These are phyloP conservation scores for Saccharomycopsis oosterbeekiorum DNA, from an alignment of 805 yeast species.

Conservation along the genomic window DNA sequence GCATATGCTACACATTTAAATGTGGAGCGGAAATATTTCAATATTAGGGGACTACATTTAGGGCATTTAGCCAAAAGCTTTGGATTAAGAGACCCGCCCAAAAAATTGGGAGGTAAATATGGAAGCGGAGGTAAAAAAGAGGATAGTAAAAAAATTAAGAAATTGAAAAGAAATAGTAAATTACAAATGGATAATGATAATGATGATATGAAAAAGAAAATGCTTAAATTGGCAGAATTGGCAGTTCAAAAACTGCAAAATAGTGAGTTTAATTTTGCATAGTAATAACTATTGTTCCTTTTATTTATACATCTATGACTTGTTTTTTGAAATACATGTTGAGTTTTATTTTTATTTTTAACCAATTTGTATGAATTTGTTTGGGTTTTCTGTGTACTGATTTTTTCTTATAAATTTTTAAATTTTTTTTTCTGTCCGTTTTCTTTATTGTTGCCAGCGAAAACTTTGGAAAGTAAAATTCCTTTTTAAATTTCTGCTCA, in stretches of 20 bases:
- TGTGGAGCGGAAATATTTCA: constrained; percentile 69
- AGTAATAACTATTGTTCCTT: neutral
- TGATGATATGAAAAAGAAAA: constrained; percentile 60
- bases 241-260: constrained; percentile 47
- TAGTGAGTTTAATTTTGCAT: constrained; percentile 59
- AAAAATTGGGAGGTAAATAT: constrained; percentile 46
- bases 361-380: neutral
- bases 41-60: constrained; percentile 72
- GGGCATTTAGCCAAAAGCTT: constrained; percentile 96
- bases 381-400: neutral
- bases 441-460: neutral
- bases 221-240: constrained; percentile 67
- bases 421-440: neutral
- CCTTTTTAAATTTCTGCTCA: neutral
- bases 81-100: constrained; percentile 92
- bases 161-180: constrained; percentile 19
- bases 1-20: constrained; percentile 94
- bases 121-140: constrained; percentile 20
- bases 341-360: neutral
- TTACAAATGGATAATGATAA: constrained; percentile 33
- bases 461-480: neutral
- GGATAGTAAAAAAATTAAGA: constrained; percentile 23
- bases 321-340: neutral
- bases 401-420: neutral
- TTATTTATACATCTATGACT: neutral